These are phyloP conservation scores for Jaltomata sinuosa DNA, from an alignment of 257 asterid species.

Conservation along the genomic window DNA sequence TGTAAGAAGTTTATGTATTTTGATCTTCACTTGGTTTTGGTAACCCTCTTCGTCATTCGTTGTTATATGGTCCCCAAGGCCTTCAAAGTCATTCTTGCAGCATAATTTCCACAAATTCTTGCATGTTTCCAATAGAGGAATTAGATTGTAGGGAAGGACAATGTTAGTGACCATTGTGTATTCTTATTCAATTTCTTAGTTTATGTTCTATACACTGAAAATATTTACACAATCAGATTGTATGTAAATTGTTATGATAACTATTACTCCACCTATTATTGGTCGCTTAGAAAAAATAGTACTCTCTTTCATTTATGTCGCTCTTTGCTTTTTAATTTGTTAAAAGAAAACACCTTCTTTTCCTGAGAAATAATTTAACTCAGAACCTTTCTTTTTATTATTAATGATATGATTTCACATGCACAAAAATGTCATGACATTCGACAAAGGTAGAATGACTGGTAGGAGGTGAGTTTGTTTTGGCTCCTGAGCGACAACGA, in stretches of 20 bases:
- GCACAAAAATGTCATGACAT: neutral
- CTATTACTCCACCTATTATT: too few species aligned
- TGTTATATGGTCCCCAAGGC: neutral
- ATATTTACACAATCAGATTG: too few species aligned
- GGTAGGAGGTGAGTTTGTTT: too few species aligned
- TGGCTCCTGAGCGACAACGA: too few species aligned
- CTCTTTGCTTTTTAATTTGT: neutral
- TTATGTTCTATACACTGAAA: neutral
- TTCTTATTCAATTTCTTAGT: neutral
- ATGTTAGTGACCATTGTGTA: neutral
- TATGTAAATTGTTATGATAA: neutral
- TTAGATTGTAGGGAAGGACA: neutral
- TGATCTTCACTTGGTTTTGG: neutral
- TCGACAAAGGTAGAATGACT: too few species aligned
- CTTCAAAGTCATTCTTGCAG: neutral
- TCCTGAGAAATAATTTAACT: neutral
- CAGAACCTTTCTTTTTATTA: too few species aligned
- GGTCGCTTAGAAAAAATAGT: too few species aligned
- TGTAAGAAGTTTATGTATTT: neutral
- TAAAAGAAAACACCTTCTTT: too few species aligned
- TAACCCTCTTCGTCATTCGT: neutral
- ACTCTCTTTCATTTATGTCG: neutral
- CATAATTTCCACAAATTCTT: neutral
- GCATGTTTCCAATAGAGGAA: neutral
- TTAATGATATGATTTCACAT: neutral